Base-by-base conservation (phyloP, 1,139 yeast species). In the Blastobotrys apis region DNA sequence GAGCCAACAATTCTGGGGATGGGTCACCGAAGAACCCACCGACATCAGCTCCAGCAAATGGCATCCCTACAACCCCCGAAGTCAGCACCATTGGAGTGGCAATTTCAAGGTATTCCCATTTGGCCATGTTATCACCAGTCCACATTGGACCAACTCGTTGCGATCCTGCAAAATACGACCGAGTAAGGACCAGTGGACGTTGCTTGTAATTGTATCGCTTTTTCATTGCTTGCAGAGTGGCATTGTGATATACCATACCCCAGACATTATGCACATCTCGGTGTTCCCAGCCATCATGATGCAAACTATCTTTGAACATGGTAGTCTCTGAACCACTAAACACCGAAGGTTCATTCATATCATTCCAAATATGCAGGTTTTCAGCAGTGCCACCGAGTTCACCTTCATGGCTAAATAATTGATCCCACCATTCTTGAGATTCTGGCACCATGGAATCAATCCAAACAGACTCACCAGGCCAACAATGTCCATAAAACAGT, bases 401-500 rank as follows among this genome's bases (percentile, higher is more conserved):
- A 6, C 71, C 73, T 40, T 50, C 47, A 3, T 51, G 52, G 13
- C 50, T 58, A 52, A 73, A 77, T 48, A 74, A 65, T 3, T 58
- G 51, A 38, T 65, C 63, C 97, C 97, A 92, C 52, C 73, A 74
- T 5, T 59, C 59, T 45, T 71, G 76, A 1, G 86, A 75, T 2
- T 67, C 60, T 1, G 94, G 88, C 56, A 81, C 77, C 49, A 87
- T 66, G 0, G 95, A 74, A 56, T 92, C 98, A 40, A 92, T 77
- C 97, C 98, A 92, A 2, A 87, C 73, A 0, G 95, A 84, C 55
- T 85, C 90, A 0, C 98, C 99, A 1, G 98, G 97, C 99, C 99
- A 92, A 65, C 98, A 92, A 63, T 88, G 94, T 2, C 97, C 98
- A 48, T 75, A 71, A 60, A 73, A 90, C 2, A 80, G 66, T 1